Conservation (phyloP, 805 yeast genomes). For the Isabelozyma gotoi region DNA sequence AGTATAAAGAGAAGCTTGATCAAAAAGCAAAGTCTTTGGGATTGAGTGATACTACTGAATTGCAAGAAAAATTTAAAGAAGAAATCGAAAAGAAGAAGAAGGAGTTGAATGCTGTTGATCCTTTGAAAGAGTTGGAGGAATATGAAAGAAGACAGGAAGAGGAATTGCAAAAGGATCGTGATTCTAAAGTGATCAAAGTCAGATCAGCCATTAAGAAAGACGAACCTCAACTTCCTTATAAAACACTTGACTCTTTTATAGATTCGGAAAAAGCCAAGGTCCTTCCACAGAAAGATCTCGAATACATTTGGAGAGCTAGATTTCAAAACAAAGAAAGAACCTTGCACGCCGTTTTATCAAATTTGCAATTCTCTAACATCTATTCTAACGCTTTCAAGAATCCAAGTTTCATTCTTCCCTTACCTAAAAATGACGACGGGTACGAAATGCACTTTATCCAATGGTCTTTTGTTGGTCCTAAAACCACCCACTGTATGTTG, state of each 20-base stretch:
- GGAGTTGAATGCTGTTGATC: slow-evolving; percentile 64
- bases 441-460: slow-evolving; percentile 88
- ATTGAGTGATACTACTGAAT: slow-evolving; percentile 49
- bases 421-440: slow-evolving; percentile 63
- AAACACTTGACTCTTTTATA: slow-evolving; percentile 68
- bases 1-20: slow-evolving; percentile 32
- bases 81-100: slow-evolving; percentile 55
- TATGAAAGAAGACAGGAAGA: slow-evolving; percentile 42
- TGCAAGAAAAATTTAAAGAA: slow-evolving; percentile 61
- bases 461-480: slow-evolving; percentile 85
- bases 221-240: slow-evolving; percentile 53
- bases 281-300: slow-evolving; percentile 64
- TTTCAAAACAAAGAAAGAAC: slow-evolving; percentile 61
- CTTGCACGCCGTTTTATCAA: slow-evolving; percentile 63
- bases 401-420: slow-evolving; percentile 86
- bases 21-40: slow-evolving; percentile 37
- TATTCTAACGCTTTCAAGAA: slow-evolving; percentile 64
- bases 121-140: slow-evolving; percentile 64
- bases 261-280: slow-evolving; percentile 63
- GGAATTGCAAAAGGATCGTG: slow-evolving; percentile 19
- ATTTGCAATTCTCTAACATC: slow-evolving; percentile 60
- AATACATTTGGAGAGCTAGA: slow-evolving; percentile 85
- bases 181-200: slow-evolving; percentile 27
- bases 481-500: slow-evolving; percentile 84
- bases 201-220: slow-evolving; percentile 34